Base-by-base conservation (phyloP, 257 asterid genomes). In the Solanum pinnatisectum region DNA sequence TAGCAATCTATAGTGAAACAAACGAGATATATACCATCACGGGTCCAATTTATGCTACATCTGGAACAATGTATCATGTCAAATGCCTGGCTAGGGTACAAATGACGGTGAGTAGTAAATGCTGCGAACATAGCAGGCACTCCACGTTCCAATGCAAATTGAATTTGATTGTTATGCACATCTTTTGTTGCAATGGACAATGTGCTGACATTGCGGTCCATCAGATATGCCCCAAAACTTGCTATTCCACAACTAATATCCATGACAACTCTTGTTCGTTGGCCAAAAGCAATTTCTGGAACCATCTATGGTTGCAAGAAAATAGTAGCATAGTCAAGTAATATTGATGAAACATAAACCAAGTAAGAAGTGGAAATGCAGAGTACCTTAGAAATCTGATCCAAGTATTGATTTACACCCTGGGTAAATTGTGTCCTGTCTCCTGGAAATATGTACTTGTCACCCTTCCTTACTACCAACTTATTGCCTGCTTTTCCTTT, bases 41-140 rank as follows among this genome's bases (percentile, higher is more conserved):
- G 87, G 70, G 92, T 89, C 95, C 96, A 92, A 83, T 91, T 88
- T 35, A 93, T 84, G 82, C 93, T 70, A 87, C 92, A 91, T 42
- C 88, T 88, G 46, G 94, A 92, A 71, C 98, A 94, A 87, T 93
- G 98, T 88, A 93, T 92, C 85, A 93, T 86, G 90, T 94, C 98
- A 39, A 93, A 93, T 11, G 94, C 94, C 82, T 94, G 96, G 93
- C 95, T 94, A 71, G 98, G 94, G 86, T 84, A 92, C 89, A 94
- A 93, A 90, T 92, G 88, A 2, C 94, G 94, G 18, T 23, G 92
- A 18, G 90, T 79, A 39, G 91, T 93, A 79, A 93, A 90, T 39
- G 92, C 71, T 37, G 93, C 89, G n/a, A 93, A 25, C 93, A 94
- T 93, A 59, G 95, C 95, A 90, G 98, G 94, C 32, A 93, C 91